Evolutionary conservation across 2,329 filamentous ascomycete species (phyloP), one percentile per base, ranked within the genome.

Genomic region (Verruconis gallopava): DNA sequence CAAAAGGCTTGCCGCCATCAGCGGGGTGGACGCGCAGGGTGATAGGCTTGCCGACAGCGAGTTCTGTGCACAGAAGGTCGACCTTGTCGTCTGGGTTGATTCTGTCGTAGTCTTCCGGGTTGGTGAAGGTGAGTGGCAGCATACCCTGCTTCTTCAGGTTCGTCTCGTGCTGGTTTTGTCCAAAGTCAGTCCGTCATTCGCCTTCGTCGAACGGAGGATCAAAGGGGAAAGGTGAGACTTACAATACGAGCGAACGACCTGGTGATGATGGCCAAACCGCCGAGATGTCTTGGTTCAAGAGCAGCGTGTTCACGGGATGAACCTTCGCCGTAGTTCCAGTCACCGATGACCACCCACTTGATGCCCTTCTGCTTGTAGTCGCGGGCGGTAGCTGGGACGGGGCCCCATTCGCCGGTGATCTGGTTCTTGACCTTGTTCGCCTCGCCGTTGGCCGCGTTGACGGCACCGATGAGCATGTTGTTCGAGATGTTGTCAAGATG

Each of bases 101-200:
- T 77, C 85, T 93, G 65, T 98, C 91, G 67, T 98, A 98, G 67
- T 98, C 91, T 62, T 81, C 89, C 44, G 89, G 89, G 61, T 96
- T 79, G 45, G 77, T 68, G 71, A 98, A 98, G 56, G 88, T 96
- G 51, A 98, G 76, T 57, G 91, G 91, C 69, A 98, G 83, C 89
- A 98, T 95, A 69, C 91, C 91, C 78, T 98, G 91, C 81, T 98
- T 98, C 85, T 98, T 98, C 72, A 98, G 70, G 78, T 98, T 98
- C 73, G 91, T 98, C 76, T 98, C 91, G 76, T 98, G 91, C 66
- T 69, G 47, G 41, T 38, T 30, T 30, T 9, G 6, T 9, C 25
- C 6, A 9, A 9, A 9, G 25, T 30, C n/a, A 30, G 21, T 21
- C 20, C 33, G n/a, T 21, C 43, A 45, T 41, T 39, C 32, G 37